Evolutionary conservation across 1,284 basidiomycete species (phyloP).

Genomic region (Trichosporon sp.): DNA sequence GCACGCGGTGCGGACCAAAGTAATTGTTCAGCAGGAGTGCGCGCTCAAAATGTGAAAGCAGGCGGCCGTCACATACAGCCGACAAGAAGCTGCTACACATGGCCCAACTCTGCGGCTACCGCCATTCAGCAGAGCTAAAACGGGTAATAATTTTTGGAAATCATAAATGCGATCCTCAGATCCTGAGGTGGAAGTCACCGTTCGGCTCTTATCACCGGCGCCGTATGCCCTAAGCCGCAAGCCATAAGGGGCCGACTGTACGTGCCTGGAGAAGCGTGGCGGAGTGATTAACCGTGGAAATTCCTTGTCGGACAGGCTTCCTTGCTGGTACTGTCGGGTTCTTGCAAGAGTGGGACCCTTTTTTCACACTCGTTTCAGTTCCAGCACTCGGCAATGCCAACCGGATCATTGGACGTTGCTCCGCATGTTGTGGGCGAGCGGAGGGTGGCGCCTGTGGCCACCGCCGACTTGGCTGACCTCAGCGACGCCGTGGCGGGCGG

Average conservation of each 20-base stretch:
- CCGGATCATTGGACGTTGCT: not conserved
- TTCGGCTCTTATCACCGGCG: not conserved
- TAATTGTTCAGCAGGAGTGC: too few species aligned
- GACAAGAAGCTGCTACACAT: too few species aligned
- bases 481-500: not conserved
- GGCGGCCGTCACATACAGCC: too few species aligned
- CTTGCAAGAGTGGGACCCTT: not conserved
- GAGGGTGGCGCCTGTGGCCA: not conserved
- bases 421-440: not conserved
- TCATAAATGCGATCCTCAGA: too few species aligned
- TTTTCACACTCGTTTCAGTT: not conserved
- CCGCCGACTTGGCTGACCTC: not conserved
- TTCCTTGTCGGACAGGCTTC: not conserved
- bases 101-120: too few species aligned
- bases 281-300: not conserved
- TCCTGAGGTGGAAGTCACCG: not conserved
- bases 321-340: not conserved
- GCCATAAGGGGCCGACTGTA: not conserved
- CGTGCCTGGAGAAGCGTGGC: not conserved
- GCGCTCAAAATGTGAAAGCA: too few species aligned
- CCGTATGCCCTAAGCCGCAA: not conserved
- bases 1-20: too few species aligned
- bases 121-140: not conserved
- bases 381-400: not conserved
- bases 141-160: not conserved